phyloP scores from a whole-genome alignment of 768 basidiomycete species.

The Tricholoma bakamatsutake region DNA sequence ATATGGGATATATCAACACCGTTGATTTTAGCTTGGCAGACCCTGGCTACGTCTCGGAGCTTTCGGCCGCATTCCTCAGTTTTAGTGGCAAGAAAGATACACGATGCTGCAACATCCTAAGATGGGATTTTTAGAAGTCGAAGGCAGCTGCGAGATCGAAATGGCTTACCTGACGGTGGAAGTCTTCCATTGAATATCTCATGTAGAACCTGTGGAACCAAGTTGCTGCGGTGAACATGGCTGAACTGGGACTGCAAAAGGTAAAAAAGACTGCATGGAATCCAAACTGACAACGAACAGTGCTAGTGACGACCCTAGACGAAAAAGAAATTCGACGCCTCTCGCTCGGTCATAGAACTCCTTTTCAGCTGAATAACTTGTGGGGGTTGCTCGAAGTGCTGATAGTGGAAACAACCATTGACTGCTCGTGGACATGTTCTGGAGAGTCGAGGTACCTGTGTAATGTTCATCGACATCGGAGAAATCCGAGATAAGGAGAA shows the following conservation, averaged over 20 bases:
- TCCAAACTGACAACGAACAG: constrained; percentile 48
- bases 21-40: constrained; percentile 64
- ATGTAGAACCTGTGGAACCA: constrained; percentile 93
- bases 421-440: constrained; percentile 15
- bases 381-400: constrained; percentile 55
- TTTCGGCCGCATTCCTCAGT: constrained; percentile 88
- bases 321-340: constrained; percentile 83
- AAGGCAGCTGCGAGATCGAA: constrained; percentile 1
- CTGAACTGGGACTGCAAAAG: constrained; percentile 60
- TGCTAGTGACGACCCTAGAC: constrained; percentile 68
- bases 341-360: constrained; percentile 76
- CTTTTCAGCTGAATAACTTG: constrained; percentile 50
- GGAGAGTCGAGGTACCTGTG: too few relatives aligned
- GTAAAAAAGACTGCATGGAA: constrained; percentile 7
- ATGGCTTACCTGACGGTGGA: constrained; percentile 65
- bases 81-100: constrained; percentile 87
- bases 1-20: constrained; percentile 51
- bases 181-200: constrained; percentile 79
- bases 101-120: constrained; percentile 80
- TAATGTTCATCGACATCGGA: too few relatives aligned
- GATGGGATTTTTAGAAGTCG: constrained; percentile 9
- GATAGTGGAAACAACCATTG: constrained; percentile 74
- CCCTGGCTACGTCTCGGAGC: constrained; percentile 75
- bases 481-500: too few relatives aligned
- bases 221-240: constrained; percentile 81